Conservation (phyloP, 805 yeast species). For the Schizosaccharomyces cryophilus region DNA sequence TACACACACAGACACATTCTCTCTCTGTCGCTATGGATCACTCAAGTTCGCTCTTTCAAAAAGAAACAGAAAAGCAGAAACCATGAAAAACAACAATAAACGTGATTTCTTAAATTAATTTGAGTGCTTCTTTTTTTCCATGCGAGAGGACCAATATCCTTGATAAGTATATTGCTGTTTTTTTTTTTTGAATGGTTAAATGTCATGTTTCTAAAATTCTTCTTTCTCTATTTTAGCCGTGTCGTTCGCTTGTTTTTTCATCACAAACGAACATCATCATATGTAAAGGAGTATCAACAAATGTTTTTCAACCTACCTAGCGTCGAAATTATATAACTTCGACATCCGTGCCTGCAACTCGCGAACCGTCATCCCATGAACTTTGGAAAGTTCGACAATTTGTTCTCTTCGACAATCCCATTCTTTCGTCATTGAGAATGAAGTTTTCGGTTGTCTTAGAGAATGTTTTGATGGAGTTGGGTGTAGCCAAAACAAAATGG, state of each 20-base stretch:
- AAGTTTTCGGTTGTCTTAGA: not conserved
- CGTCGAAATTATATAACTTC: not conserved
- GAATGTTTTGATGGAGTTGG: not conserved
- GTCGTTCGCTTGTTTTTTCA: not conserved
- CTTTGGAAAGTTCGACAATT: not conserved
- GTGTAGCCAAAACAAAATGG: not conserved
- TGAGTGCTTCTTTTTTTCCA: no score
- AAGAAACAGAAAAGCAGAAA: no score
- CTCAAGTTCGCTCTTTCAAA: no score
- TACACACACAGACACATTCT: no score
- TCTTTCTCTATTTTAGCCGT: no score
- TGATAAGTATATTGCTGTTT: no score
- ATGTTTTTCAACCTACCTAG: not conserved
- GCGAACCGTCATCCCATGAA: not conserved
- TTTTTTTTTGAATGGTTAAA: no score
- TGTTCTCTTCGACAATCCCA: not conserved
- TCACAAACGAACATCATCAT: not conserved
- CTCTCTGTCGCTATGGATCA: no score
- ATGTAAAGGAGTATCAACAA: not conserved
- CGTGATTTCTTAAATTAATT: no score
- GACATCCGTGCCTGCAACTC: not conserved
- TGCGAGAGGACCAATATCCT: no score
- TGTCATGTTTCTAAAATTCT: no score
- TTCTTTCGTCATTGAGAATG: not conserved
- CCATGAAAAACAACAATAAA: no score